These are phyloP conservation scores for Hypoxylon sp. DNA, from an alignment of 2,329 filamentous ascomycete species.

Conservation along the genomic window DNA sequence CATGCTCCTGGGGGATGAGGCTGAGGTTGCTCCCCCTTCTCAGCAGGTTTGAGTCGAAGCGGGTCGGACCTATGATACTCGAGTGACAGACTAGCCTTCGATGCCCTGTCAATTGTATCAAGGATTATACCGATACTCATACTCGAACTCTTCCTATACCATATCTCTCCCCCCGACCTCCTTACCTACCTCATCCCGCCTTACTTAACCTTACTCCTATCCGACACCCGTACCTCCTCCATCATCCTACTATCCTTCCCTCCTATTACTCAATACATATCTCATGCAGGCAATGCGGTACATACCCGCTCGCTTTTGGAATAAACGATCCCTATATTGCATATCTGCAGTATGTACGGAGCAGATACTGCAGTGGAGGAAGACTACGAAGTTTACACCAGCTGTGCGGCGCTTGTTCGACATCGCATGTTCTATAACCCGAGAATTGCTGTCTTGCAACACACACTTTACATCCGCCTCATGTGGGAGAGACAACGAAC, in stretches of 20 bases:
- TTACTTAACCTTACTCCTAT: background rate
- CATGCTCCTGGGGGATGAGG: conserved; percentile 51
- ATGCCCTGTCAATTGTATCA: conserved; percentile 6
- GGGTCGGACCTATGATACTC: background rate
- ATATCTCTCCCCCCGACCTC: background rate
- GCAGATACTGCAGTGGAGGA: too few relatives aligned
- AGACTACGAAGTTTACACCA: too few relatives aligned
- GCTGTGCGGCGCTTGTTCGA: too few relatives aligned
- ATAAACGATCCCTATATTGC: too few relatives aligned
- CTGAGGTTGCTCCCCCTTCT: conserved; percentile 9
- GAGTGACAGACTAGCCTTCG: conserved; percentile 19
- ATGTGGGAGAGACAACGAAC: background rate
- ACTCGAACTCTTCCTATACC: background rate
- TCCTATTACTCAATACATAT: too few relatives aligned
- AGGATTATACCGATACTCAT: conserved; percentile 7
- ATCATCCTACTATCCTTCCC: too few relatives aligned
- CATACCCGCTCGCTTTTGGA: too few relatives aligned
- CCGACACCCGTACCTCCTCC: background rate
- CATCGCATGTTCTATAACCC: too few relatives aligned
- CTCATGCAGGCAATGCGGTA: too few relatives aligned
- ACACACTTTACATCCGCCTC: background rate
- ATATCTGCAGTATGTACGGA: too few relatives aligned
- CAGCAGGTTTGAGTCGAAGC: conserved; percentile 12
- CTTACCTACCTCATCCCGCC: background rate
- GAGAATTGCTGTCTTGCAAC: background rate